These are phyloP conservation scores for Penicillium corylophilum DNA, from an alignment of 2,329 filamentous ascomycete species.

Conservation along the genomic window DNA sequence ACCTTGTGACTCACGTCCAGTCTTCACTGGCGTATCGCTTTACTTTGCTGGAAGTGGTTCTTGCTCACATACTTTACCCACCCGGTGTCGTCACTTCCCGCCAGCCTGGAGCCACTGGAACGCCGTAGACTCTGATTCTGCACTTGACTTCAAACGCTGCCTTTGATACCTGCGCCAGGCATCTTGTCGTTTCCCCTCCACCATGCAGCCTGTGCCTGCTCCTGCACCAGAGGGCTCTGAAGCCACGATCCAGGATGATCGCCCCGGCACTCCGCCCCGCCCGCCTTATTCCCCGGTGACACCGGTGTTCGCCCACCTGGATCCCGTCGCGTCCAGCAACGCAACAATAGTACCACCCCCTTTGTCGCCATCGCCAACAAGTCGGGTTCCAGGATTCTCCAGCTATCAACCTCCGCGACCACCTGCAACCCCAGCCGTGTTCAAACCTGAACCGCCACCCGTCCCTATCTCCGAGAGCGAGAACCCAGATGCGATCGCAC, in stretches of 20 bases:
- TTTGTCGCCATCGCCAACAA: slow-evolving; percentile 30
- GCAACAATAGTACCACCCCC: slow-evolving; percentile 35
- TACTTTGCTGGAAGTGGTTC: background rate
- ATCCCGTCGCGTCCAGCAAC: slow-evolving; percentile 27
- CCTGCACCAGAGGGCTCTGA: slow-evolving; percentile 16
- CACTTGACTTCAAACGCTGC: slow-evolving; percentile 1
- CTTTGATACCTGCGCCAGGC: background rate
- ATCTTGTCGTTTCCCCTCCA: background rate
- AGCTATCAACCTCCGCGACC: slow-evolving; percentile 16
- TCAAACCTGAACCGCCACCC: slow-evolving; percentile 39
- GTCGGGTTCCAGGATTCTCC: slow-evolving; percentile 5
- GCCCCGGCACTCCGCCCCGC: slow-evolving; percentile 41
- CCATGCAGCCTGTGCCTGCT: slow-evolving; percentile 36
- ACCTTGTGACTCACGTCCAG: background rate
- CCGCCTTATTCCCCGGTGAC: slow-evolving; percentile 51
- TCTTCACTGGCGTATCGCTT: background rate
- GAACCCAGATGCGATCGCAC: slow-evolving; percentile 84
- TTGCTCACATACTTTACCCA: background rate
- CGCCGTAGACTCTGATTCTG: slow-evolving; percentile 1
- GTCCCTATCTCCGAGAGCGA: slow-evolving; percentile 49
- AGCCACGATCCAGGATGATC: slow-evolving; percentile 19
- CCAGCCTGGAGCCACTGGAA: slow-evolving; percentile 8
- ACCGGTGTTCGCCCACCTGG: slow-evolving; percentile 42
- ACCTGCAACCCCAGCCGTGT: slow-evolving; percentile 23
- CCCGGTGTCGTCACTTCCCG: slow-evolving; percentile 21